phyloP scores from a whole-genome alignment of 257 asterid species.

The Solanum sitiens region DNA sequence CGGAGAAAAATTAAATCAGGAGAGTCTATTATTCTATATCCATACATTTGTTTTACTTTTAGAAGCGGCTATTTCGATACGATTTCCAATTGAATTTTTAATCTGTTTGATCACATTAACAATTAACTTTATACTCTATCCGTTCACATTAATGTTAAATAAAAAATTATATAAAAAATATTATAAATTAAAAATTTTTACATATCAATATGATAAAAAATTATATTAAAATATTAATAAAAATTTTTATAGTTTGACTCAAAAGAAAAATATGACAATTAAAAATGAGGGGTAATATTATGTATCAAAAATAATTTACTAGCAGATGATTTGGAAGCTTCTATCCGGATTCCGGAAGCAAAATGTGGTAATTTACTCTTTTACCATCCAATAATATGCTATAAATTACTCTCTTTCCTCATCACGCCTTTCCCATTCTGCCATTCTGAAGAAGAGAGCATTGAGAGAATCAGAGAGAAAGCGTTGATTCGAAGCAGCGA shows the following conservation, averaged over 20 bases:
- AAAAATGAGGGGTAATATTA: too few species aligned
- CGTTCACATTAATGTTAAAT: too few species aligned
- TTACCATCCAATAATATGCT: background rate
- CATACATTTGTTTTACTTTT: background rate
- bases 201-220: too few species aligned
- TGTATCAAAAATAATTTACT: background rate
- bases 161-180: too few species aligned
- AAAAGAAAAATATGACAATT: too few species aligned
- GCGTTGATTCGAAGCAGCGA: conserved; percentile 3
- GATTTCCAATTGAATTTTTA: too few species aligned
- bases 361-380: background rate
- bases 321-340: background rate
- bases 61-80: background rate
- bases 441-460: background rate
- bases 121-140: too few species aligned
- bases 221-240: too few species aligned
- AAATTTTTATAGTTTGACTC: too few species aligned
- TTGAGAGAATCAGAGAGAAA: background rate
- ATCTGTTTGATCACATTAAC: background rate
- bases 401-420: background rate
- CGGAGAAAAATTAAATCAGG: too few species aligned
- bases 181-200: too few species aligned
- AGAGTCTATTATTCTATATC: background rate
- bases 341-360: background rate
- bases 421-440: background rate